Base-by-base conservation (phyloP, 2,329 filamentous ascomycete genomes). In the Ustilaginoidea virens region DNA sequence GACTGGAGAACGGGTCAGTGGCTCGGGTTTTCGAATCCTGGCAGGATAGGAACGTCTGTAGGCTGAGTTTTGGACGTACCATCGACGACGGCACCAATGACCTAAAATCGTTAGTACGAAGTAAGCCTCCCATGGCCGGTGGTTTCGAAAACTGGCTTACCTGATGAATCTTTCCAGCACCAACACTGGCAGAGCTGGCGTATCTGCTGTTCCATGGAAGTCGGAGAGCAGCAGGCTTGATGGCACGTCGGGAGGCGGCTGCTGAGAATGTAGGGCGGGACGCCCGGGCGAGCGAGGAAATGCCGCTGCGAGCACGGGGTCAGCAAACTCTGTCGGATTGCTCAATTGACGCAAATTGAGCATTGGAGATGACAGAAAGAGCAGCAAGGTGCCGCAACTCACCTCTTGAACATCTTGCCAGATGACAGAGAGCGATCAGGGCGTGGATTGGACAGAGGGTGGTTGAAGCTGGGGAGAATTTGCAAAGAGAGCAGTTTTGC, bases 41-140 rank as follows among this genome's bases (percentile, higher is more conserved):
- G 17, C 7, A 15, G n/a, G 16, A 3, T 17, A 23, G 4, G 5
- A 15, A n/a, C 15, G 19, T 15, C 23, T 12, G 5, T 23, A 14
- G 18, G 12, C 25, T 25, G 25, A 19, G 9, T 25, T 19, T 29
- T 48, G 40, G 29, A 70, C 80, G 67, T 69, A 92, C 83, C 85
- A 67, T 96, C 90, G 51, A 96, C 90, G 58, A 96, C 86, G 68
- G 90, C 87, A 80, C 90, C 86, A 66, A 94, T 94, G 61, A 94
- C 86, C 67, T 85, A 65, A 72, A 53, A 74, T 66, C 69, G 76
- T 53, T 42, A 37, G 48, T 59, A 50, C 44, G 7, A 11, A 34
- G 28, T 31, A 27, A 17, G 32, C 28, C 25, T 15, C 28, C 9
- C 27, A 20, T n/a, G n/a, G 19, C 26, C 25, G 27, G 23, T 12